Base-by-base conservation (phyloP, 1,139 yeast species). In the Yamadazyma friedrichii region DNA sequence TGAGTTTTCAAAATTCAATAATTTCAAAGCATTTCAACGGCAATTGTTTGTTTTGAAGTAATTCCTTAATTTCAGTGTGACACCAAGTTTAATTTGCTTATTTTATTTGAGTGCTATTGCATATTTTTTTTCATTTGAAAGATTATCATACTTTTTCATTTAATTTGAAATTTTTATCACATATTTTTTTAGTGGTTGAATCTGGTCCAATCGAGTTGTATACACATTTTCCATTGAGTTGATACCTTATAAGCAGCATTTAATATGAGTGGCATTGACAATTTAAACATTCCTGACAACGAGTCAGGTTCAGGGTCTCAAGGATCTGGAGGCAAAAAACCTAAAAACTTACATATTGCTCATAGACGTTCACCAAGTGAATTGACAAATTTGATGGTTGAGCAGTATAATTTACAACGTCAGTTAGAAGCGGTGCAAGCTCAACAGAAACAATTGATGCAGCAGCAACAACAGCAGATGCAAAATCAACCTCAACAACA, bases 301-400 rank as follows among this genome's bases (percentile, higher is more conserved):
- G 9, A 28, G 5, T 9, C 24, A 5, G 35, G 12, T 32, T 22
- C 26, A 35, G 38, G 38, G 38, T 36, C 39, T 36, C 36, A 31
- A 28, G 37, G 34, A 15, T 36, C 39, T 11, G 12, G 28, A 25
- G 28, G 15, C 9, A 49, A 45, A 35, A 47, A 49, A 33, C 54
- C 50, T 1, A 65, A 61, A 43, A 70, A 69, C 51, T 62, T 91
- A 50, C 95, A 88, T 64, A 89, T 91, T 52, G 98, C 98, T 20
- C 98, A 91, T 58, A 78, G 98, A 56, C 77, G 96, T 47, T 86
- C 97, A 4, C 97, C 97, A 17, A 82, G 93, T 52, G 98, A 93
- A 61, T 74, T 93, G 61, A 91, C 98, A n/a, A 87, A 87, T 44
- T 71, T 93, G 49, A 91, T 93, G 96, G 82, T 87, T 54, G 96